These are phyloP conservation scores for Hypoxylon rubiginosum DNA, from an alignment of 2,329 filamentous ascomycete species.

Conservation along the genomic window DNA sequence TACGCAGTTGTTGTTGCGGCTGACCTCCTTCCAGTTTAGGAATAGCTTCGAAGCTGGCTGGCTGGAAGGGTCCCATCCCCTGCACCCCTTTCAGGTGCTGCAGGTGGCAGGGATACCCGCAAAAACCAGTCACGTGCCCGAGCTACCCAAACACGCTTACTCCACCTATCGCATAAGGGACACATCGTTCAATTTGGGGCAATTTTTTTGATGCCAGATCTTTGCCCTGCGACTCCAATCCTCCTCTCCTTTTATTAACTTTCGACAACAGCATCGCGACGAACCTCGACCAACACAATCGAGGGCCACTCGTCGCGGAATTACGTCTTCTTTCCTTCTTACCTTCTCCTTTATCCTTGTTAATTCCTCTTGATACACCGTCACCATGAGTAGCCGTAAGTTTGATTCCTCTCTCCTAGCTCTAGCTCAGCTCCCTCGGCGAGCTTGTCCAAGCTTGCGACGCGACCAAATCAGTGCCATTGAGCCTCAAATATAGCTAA, in stretches of 20 bases:
- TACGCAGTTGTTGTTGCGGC: not conserved
- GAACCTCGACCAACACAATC: conserved; percentile 45
- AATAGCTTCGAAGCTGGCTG: not conserved
- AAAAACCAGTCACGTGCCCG: conserved; percentile 25
- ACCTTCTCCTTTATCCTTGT: conserved; percentile 41
- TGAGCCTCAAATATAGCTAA: conserved; percentile 43
- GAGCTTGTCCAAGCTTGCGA: conserved; percentile 23
- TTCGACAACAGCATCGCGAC: conserved; percentile 46
- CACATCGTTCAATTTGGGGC: conserved; percentile 52
- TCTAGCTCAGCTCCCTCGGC: conserved; percentile 15
- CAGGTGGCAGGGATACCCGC: not conserved
- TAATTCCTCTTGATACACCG: conserved; percentile 38
- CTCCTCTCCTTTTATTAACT: conserved; percentile 50
- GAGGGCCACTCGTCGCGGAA: conserved; percentile 48
- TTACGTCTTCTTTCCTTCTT: conserved; percentile 36
- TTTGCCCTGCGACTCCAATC: conserved; percentile 29
- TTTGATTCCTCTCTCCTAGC: conserved; percentile 37
- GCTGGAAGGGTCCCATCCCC: not conserved
- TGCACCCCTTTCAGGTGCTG: not conserved
- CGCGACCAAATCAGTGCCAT: conserved; percentile 41
- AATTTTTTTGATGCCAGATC: conserved; percentile 52
- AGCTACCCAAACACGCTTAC: conserved; percentile 16
- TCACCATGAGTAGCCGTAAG: conserved; percentile 57
- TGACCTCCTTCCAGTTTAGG: not conserved
- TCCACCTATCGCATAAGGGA: conserved; percentile 50